Evolutionary conservation across 1,284 basidiomycete genomes (phyloP).

Genomic region (Melanopsichium pennsylvanicum): DNA sequence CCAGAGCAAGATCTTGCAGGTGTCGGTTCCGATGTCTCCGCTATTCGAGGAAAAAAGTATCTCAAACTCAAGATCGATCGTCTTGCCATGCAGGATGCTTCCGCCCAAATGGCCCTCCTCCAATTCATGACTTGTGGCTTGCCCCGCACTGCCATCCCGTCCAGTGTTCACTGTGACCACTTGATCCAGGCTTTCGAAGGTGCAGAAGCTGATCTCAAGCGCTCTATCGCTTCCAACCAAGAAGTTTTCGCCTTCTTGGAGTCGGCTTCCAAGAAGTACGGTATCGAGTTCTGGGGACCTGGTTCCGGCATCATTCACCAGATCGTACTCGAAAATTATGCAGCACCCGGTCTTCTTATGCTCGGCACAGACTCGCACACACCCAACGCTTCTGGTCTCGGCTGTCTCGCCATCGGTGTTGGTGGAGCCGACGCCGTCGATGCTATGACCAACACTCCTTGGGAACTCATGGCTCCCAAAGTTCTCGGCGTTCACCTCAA

Average conservation of each 20-base stretch:
- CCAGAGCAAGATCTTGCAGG: slow-evolving; percentile 75
- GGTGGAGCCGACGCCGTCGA: slow-evolving; percentile 99
- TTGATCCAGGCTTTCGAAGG: slow-evolving; percentile 72
- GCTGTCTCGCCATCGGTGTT: slow-evolving; percentile 97
- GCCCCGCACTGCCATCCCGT: slow-evolving; percentile 84
- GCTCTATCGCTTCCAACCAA: slow-evolving; percentile 86
- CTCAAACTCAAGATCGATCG: slow-evolving; percentile 89
- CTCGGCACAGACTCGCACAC: slow-evolving; percentile 88
- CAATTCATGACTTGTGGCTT: slow-evolving; percentile 99
- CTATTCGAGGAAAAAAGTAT: slow-evolving; percentile 84
- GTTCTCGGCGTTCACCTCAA: slow-evolving; percentile 83
- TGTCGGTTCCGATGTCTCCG: slow-evolving; percentile 69
- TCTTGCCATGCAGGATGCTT: slow-evolving; percentile 99
- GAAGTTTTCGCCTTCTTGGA: slow-evolving; percentile 98
- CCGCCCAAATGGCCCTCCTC: slow-evolving; percentile 98
- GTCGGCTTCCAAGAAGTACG: slow-evolving; percentile 93
- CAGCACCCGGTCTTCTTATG: slow-evolving; percentile 75
- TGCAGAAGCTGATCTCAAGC: slow-evolving; percentile 81
- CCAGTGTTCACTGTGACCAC: slow-evolving; percentile 92
- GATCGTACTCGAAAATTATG: slow-evolving; percentile 95
- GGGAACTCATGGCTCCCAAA: slow-evolving; percentile 95
- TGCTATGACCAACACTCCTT: slow-evolving; percentile 96
- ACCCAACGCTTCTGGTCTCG: slow-evolving; percentile 96
- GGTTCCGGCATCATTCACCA: slow-evolving; percentile 89
- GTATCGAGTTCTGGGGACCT: slow-evolving; percentile 84